Base-by-base conservation (phyloP, 2,329 filamentous ascomycete genomes). In the Saccharata proteae region DNA sequence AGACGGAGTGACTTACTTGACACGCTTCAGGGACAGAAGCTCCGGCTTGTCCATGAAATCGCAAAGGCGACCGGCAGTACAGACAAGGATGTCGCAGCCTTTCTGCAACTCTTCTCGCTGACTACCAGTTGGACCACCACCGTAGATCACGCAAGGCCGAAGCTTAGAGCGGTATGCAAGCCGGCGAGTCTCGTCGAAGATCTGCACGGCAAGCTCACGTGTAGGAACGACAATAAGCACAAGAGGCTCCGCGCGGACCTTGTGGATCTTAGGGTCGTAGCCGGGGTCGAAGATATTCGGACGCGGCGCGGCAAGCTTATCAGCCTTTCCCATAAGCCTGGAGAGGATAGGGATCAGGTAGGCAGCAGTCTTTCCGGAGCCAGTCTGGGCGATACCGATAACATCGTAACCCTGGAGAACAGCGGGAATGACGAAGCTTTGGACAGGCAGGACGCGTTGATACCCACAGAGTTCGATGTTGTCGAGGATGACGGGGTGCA, bases 131-230 rank as follows among this genome's bases (percentile, higher is more conserved):
- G 83, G 81, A 5, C 75, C 75, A 40, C 90, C 90, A 29, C 90
- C 90, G 43, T 96, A 98, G 17, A 80, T 66, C 25, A 93, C 84
- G 43, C 80, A 85, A 15, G 90, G 88, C 23, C 90, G 84, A 36
- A 98, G 68, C 83, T 93, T 93, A 3, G 82, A 85, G 1, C 90
- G 77, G 47, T 98, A 98, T 52, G 85, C 94, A 29, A 96, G 74
- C 44, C 88, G 84, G 39, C 90, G 80, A 16, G 83, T 77, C 52
- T 96, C 88, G 40, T 93, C 84, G 58, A 93, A 96, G 43, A 96
- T 93, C 51, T 98, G 90, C 3, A 85, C 80, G 0, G 85, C 84
- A 4, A 98, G 61, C 64, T 98, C 90, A 20, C 90, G 80, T 32
- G 81, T 90, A 1, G 90, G 90, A 8, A 74, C 78, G 14, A 98